These are phyloP conservation scores for Pleurotus platypus DNA, from an alignment of 768 basidiomycete species.

Conservation along the genomic window DNA sequence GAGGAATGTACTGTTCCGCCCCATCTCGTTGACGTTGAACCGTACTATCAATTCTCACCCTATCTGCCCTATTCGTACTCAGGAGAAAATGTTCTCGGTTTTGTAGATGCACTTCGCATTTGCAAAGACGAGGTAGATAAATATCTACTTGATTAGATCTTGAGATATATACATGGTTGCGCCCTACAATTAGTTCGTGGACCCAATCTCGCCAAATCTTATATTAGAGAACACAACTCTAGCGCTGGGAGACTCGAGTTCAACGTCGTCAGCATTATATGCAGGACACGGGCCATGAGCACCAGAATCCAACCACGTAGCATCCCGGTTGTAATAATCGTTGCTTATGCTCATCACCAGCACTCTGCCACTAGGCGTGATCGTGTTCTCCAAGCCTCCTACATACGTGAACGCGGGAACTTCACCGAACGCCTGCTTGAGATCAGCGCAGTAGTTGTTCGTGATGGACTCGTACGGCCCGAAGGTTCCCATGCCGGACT, in stretches of 20 bases:
- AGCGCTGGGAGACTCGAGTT: slow-evolving; percentile 23
- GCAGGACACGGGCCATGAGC: slow-evolving; percentile 36
- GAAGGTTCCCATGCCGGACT: slow-evolving; percentile 27
- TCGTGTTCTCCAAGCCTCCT: slow-evolving; percentile 23
- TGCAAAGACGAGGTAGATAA: too few species aligned
- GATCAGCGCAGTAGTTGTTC: slow-evolving; percentile 28
- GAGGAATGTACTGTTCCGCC: too few species aligned
- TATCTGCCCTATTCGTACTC: too few species aligned
- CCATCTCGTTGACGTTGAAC: too few species aligned
- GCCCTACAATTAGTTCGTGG: not conserved
- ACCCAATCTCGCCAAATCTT: slow-evolving; percentile 34
- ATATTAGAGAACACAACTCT: slow-evolving; percentile 38
- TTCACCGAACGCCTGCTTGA: slow-evolving; percentile 33
- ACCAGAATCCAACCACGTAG: slow-evolving; percentile 28
- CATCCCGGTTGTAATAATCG: slow-evolving; percentile 21
- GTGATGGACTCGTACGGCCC: slow-evolving; percentile 30
- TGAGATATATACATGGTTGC: too few species aligned
- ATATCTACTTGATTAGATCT: too few species aligned
- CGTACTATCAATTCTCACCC: too few species aligned
- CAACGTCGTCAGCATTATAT: slow-evolving; percentile 26
- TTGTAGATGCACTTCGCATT: too few species aligned
- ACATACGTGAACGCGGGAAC: not conserved
- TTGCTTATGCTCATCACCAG: slow-evolving; percentile 35
- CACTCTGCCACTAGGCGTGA: slow-evolving; percentile 29
- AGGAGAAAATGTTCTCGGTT: too few species aligned